Base-by-base conservation (phyloP, 2,329 filamentous ascomycete species). In the Aspergillus carbonarius region DNA sequence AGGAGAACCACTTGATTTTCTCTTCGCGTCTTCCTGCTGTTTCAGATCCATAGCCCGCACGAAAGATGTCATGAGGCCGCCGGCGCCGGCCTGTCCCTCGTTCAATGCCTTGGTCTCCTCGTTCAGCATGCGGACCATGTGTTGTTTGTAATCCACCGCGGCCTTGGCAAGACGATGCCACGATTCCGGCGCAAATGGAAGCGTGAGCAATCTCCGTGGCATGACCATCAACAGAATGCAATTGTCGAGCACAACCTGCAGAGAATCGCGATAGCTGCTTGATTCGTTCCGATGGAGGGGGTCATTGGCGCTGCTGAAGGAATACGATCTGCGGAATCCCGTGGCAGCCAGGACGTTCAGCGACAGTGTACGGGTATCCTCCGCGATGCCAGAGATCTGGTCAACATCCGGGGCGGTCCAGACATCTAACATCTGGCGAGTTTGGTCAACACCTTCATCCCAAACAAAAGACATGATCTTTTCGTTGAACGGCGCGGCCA, bases 281-380 rank as follows among this genome's bases (percentile, higher is more conserved):
- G 4, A 27, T 37, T 20, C 25, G 25, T 7, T 27, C 7, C 25
- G 25, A 6, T 12, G 1, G 35, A 3, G 23, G 23, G 23, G 27
- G 17, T 18, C 25, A 46, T 17, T 27, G 6, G 39, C 46, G 27
- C 46, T 44, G 1, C 23, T n/a, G 12, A 57, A n/a, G 34, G 15
- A 32, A 32, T 44, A 57, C 13, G 54, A 57, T 44, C 23, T 30
- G 5, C 47, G 23, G 37, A 57, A 57, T 5, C 54, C 54, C 4
- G 18, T 57, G 17, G 54, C 54, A n/a, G 54, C 54, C 54, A n/a
- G 54, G 47, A 57, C 54, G 32, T 57, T 57, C 18, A 57, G 18
- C 1, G 54, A 51, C 4, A 57, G 27, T 0, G 54, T 51, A 8
- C 54, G 47, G 23, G 54, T 57, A 17, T 57, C 54, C 17, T 25